A percentile compares a stretch with the other conserved stretches of the same genome.
phyloP scores from a whole-genome alignment of 768 basidiomycete genomes.

The Clavulina sp. region DNA sequence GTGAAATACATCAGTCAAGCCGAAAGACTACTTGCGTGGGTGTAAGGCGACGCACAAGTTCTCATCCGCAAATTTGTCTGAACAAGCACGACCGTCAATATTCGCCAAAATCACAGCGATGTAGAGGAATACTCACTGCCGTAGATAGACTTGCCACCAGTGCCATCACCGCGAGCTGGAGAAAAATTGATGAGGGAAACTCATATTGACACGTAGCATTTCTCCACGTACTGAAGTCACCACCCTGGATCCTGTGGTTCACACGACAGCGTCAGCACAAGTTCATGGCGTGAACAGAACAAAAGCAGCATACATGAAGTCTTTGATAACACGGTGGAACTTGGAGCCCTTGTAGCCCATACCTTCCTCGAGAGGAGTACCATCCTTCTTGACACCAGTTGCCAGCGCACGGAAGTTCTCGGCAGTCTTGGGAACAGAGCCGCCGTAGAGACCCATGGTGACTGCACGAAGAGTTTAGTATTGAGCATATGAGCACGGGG shows the following conservation, averaged over 20 bases:
- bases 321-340: slow-evolving; percentile 92
- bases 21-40: neutral
- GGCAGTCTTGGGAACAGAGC: slow-evolving; percentile 82
- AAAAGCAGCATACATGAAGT: slow-evolving; percentile 50
- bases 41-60: slow-evolving; percentile 68
- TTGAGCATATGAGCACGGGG: neutral
- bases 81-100: no score
- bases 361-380: slow-evolving; percentile 48
- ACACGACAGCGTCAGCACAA: neutral
- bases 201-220: neutral
- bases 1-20: neutral
- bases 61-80: slow-evolving; percentile 82
- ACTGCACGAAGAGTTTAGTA: neutral
- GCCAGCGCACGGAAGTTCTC: slow-evolving; percentile 95
- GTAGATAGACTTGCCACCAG: slow-evolving; percentile 91
- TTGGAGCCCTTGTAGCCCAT: slow-evolving; percentile 92
- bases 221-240: slow-evolving; percentile 73
- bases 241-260: slow-evolving; percentile 76
- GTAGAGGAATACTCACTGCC: no score
- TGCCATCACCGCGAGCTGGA: slow-evolving; percentile 70
- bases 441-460: neutral
- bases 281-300: slow-evolving; percentile 13
- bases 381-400: slow-evolving; percentile 66
- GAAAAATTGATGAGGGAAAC: neutral
- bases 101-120: no score